A percentile compares a stretch with the other conserved stretches of the same genome.
These are phyloP conservation scores for Claviceps quebecensis DNA, from an alignment of 2,329 filamentous ascomycete species.

Conservation along the genomic window DNA sequence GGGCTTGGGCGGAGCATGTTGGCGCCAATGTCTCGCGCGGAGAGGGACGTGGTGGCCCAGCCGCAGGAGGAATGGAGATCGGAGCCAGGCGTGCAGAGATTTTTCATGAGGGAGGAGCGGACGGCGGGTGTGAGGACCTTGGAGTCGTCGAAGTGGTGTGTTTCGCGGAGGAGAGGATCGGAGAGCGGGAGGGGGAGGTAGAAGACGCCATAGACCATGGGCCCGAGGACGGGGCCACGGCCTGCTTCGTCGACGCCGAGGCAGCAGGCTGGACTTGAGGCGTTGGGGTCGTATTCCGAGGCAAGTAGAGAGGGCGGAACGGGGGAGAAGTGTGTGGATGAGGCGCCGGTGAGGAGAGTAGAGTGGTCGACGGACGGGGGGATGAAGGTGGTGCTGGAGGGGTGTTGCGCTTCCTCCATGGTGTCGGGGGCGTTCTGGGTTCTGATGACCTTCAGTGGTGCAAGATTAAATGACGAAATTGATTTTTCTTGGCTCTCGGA, in stretches of 20 bases:
- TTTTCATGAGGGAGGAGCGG: conserved; percentile 54
- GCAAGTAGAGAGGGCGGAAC: conserved; percentile 46
- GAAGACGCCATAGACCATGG: conserved; percentile 59
- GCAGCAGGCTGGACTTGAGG: conserved; percentile 37
- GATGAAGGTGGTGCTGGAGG: conserved; percentile 31
- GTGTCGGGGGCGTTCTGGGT: neutral
- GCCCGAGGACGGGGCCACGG: conserved; percentile 80
- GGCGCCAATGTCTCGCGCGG: conserved; percentile 67
- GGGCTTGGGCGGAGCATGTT: conserved; percentile 56
- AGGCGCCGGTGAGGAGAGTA: conserved; percentile 46
- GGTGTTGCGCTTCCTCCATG: conserved; percentile 6
- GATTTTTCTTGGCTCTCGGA: neutral
- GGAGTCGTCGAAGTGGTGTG: conserved; percentile 86
- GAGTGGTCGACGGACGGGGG: conserved; percentile 53
- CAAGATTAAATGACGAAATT: neutral
- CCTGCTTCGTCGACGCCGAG: conserved; percentile 91
- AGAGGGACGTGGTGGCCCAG: conserved; percentile 72
- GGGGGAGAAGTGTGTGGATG: conserved; percentile 59
- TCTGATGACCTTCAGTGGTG: neutral
- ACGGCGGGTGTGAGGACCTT: conserved; percentile 77
- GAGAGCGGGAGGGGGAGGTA: conserved; percentile 61
- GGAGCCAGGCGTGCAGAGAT: conserved; percentile 50
- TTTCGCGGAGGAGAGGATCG: conserved; percentile 59
- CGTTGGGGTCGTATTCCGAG: conserved; percentile 15
- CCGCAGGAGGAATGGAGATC: conserved; percentile 47